A percentile compares a stretch with the other conserved stretches of the same genome.
Conservation (phyloP, 768 basidiomycete species). For the Aureoboletus auriporus region DNA sequence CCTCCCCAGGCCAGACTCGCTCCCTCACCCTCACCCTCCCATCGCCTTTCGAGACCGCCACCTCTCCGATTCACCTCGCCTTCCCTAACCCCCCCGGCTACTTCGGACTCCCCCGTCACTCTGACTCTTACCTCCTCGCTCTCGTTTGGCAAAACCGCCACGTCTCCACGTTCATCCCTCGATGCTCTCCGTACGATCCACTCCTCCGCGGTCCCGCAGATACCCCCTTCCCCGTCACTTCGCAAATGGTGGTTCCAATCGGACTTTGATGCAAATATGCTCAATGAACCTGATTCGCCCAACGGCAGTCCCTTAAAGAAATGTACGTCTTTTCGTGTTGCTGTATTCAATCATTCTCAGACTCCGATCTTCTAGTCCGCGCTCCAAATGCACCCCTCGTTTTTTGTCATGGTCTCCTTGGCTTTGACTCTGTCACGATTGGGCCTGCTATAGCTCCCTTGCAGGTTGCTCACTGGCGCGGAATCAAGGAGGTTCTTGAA, state of each 20-base stretch:
- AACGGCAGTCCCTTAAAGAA: conserved; percentile 47
- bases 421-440: conserved; percentile 82
- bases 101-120: conserved; percentile 13
- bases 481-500: conserved; percentile 90
- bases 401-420: conserved; percentile 93
- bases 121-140: conserved; percentile 14
- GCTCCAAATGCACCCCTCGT: conserved; percentile 82
- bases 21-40: conserved; percentile 31
- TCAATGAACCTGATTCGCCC: conserved; percentile 45
- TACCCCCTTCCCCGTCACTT: conserved; percentile 16
- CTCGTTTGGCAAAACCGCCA: conserved; percentile 22
- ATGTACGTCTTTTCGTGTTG: conserved; percentile 43
- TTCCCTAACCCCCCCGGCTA: conserved; percentile 52
- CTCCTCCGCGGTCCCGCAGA: conserved; percentile 26
- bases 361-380: conserved; percentile 46
- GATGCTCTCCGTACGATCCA: conserved; percentile 52
- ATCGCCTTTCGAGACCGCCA: conserved; percentile 40
- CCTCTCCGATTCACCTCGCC: conserved; percentile 61
- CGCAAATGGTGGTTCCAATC: conserved; percentile 51
- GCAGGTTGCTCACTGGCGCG: conserved; percentile 93
- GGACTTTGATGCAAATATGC: conserved; percentile 34
- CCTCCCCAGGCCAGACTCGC: conserved; percentile 45
- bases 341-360: conserved; percentile 1
- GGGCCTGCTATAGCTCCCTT: conserved; percentile 73
- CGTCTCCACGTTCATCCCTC: conserved; percentile 43